These are phyloP conservation scores for Xylaria palmicola DNA, from an alignment of 495 filamentous ascomycete genomes.

Conservation along the genomic window DNA sequence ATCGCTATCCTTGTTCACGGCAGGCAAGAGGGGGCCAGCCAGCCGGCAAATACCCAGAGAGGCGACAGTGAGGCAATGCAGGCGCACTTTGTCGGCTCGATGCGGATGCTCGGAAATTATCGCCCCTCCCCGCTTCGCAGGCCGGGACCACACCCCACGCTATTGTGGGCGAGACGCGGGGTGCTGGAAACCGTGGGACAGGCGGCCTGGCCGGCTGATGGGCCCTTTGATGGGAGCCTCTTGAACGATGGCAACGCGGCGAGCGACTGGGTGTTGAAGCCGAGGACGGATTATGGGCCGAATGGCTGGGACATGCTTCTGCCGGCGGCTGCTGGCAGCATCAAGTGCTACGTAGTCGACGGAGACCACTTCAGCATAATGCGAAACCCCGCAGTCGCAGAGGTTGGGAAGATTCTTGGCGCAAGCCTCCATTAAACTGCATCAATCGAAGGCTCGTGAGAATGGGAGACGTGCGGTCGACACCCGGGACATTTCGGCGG, in stretches of 20 bases:
- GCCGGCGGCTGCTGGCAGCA: not conserved
- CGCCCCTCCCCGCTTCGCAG: constrained; percentile 34
- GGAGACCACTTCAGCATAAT: not conserved
- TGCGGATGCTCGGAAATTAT: constrained; percentile 64
- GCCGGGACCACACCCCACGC: not conserved
- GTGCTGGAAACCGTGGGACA: constrained; percentile 23
- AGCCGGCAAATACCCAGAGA: constrained; percentile 43
- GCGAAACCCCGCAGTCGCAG: not conserved
- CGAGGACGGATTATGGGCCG: constrained; percentile 5
- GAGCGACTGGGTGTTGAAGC: constrained; percentile 22
- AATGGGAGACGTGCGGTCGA: too few species aligned
- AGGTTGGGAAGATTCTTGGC: too few species aligned
- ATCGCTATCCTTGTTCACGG: constrained; percentile 65
- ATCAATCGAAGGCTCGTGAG: too few species aligned
- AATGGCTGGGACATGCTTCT: not conserved
- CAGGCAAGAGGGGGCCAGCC: constrained; percentile 37
- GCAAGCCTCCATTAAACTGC: too few species aligned
- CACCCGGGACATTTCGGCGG: too few species aligned
- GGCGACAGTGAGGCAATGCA: constrained; percentile 56
- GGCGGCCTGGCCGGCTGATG: not conserved
- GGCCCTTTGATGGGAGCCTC: not conserved
- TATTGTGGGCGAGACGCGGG: constrained; percentile 15
- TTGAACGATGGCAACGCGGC: constrained; percentile 12
- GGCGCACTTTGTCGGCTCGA: constrained; percentile 63
- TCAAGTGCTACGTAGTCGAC: not conserved